Percentiles rank a stretch among this genome's conserved stretches.
These are phyloP conservation scores for Neurospora hispaniola DNA, from an alignment of 495 filamentous ascomycete species.

Conservation along the genomic window DNA sequence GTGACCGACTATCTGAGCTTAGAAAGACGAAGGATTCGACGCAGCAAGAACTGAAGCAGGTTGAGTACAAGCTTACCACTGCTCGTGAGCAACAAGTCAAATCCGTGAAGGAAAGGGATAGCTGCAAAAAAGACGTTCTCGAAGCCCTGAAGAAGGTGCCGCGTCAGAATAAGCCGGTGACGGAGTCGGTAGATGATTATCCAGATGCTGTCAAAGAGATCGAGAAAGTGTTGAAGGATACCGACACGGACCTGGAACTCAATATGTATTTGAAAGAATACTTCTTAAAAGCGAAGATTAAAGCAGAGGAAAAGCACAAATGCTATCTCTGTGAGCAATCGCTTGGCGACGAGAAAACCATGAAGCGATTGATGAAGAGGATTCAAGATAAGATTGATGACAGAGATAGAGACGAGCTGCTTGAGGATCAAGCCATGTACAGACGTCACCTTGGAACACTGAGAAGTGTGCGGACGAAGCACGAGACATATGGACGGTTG, in stretches of 20 bases:
- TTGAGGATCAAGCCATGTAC: slow-evolving; percentile 39
- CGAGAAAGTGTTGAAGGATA: slow-evolving; percentile 49
- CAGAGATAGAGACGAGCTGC: slow-evolving; percentile 39
- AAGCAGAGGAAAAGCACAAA: slow-evolving; percentile 46
- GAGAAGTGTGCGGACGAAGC: slow-evolving; percentile 49
- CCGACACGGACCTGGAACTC: slow-evolving; percentile 50
- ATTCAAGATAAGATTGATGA: slow-evolving; percentile 17
- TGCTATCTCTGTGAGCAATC: slow-evolving; percentile 61
- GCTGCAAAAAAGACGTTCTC: slow-evolving; percentile 40
- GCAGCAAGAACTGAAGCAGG: slow-evolving; percentile 62
- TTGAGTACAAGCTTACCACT: slow-evolving; percentile 66
- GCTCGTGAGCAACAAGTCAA: slow-evolving; percentile 48
- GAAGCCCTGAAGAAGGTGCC: slow-evolving; percentile 28
- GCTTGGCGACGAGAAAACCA: slow-evolving; percentile 33
- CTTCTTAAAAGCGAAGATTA: slow-evolving; percentile 48
- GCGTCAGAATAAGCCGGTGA: background rate
- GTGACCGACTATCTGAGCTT: slow-evolving; percentile 41
- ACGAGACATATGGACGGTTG: slow-evolving; percentile 64
- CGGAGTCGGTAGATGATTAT: slow-evolving; percentile 27
- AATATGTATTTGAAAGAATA: slow-evolving; percentile 50
- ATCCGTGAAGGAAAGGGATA: slow-evolving; percentile 52
- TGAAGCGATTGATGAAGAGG: no score
- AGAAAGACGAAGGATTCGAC: slow-evolving; percentile 58
- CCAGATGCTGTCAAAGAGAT: slow-evolving; percentile 27
- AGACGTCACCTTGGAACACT: slow-evolving; percentile 48